These are phyloP conservation scores for Samsoniella hepiali DNA, from an alignment of 2,329 filamentous ascomycete species.

Conservation along the genomic window DNA sequence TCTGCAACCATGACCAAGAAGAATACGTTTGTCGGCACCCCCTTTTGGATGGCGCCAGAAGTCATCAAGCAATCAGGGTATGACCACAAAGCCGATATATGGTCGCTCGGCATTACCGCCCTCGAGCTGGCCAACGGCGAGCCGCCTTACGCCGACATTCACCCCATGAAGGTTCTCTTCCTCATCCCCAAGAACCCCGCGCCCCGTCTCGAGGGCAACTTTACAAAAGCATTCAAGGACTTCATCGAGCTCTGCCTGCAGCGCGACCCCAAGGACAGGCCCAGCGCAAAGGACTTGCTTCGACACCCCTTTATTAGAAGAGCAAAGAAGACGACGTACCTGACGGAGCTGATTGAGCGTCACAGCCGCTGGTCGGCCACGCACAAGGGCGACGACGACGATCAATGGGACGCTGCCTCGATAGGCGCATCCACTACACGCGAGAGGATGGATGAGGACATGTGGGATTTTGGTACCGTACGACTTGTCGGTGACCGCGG, in stretches of 20 bases:
- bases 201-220: conserved; percentile 75
- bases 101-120: conserved; percentile 93
- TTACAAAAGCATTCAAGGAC: conserved; percentile 79
- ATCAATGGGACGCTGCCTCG: conserved; percentile 54
- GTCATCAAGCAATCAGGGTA: conserved; percentile 98
- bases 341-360: conserved; percentile 92
- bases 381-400: conserved; percentile 69
- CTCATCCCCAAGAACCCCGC: conserved; percentile 93
- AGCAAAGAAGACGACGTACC: conserved; percentile 92
- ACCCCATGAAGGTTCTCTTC: conserved; percentile 97
- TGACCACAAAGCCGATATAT: conserved; percentile 96
- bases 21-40: conserved; percentile 96
- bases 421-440: conserved; percentile 53
- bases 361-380: conserved; percentile 82
- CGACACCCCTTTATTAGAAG: conserved; percentile 86
- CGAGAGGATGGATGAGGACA: conserved; percentile 67
- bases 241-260: conserved; percentile 81
- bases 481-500: conserved; percentile 70
- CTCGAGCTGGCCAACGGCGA: conserved; percentile 89
- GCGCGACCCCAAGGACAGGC: conserved; percentile 84
- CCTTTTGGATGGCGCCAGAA: conserved; percentile 99
- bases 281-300: conserved; percentile 80
- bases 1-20: conserved; percentile 99
- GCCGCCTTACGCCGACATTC: conserved; percentile 92
- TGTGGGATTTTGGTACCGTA: conserved; percentile 98